Evolutionary conservation across 306 rosid species (phyloP).

Genomic region (Vicia villosa): DNA sequence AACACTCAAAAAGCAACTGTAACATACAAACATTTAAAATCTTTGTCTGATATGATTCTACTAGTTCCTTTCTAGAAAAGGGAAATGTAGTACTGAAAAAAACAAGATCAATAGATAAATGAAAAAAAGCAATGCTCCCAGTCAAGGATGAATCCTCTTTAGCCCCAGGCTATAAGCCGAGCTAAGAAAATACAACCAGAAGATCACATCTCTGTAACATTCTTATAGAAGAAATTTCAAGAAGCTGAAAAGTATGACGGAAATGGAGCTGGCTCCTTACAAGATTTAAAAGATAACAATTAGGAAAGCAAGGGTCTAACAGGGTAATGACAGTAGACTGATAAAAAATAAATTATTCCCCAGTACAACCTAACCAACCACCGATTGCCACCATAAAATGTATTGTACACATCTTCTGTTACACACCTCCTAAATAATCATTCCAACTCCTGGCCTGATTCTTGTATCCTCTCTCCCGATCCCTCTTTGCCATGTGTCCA

Average conservation of each 20-base stretch:
- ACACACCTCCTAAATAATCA: neutral
- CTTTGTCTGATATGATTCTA: neutral
- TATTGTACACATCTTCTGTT: neutral
- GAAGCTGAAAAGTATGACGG: neutral
- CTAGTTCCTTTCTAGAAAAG: slow-evolving; percentile 1
- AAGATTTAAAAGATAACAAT: neutral
- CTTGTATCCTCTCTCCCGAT: neutral
- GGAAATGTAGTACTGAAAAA: neutral
- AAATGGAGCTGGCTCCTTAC: neutral
- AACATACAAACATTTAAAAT: slow-evolving; percentile 6
- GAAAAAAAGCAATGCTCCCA: neutral
- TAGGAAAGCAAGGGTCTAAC: neutral
- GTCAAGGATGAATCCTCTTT: neutral
- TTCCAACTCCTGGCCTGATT: neutral
- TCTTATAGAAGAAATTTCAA: neutral
- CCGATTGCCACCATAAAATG: neutral
- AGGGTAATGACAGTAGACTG: neutral
- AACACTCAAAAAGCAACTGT: slow-evolving; percentile 23
- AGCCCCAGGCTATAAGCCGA: neutral
- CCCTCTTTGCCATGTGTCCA: neutral
- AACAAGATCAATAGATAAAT: slow-evolving; percentile 9
- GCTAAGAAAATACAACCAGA: neutral
- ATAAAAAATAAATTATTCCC: neutral
- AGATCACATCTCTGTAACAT: neutral
- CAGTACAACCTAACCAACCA: neutral